Evolutionary conservation across 768 basidiomycete species (phyloP), one percentile per base, ranked within the genome.

Genomic region (Rhizopogon roseolus): DNA sequence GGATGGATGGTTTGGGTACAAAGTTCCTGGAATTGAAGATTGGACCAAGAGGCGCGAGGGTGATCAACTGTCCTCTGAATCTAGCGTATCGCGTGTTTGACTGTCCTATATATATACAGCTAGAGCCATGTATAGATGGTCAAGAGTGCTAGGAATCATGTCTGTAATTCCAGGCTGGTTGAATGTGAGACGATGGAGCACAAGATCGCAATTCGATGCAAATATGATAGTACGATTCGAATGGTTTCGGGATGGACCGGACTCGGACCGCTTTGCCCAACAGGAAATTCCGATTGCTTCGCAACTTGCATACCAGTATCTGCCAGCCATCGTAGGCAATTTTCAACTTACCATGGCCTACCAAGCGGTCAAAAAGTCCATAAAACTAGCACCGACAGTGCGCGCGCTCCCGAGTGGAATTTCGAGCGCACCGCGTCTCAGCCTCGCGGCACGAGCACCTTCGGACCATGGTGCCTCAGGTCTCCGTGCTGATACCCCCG

Each of bases 311-410:
- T 3, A 22, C 22, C 3, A 22, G 22, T 22, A 22, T 34, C 19
- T 36, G 34, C 46, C 36, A 36, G 34, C 10, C 46, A 48, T 48
- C 34, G 46, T 48, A 34, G 13, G 34, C 38, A 39, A 17, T 39
- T 39, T 3, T 39, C 38, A n/a, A n/a, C 38, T 17, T 17, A 39
- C 71, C 72, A 88, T 88, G 84, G 82, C 85, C 62, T 75, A 86
- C 69, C 80, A 85, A 67, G 84, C 79, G 75, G 76, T 82, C 63
- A 90, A 86, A 86, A 92, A 85, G 74, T 86, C 88, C 58, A 75
- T 92, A 64, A 90, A 83, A 71, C 75, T 96, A 58, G 71, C 88
- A 34, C 90, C 93, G 54, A 91, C 92, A 34, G 83, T 90, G 59
- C 82, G 89, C 65, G 76, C 83, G 6, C 81, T 90, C 54, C 79